Conservation (phyloP, 305 asterid genomes). For the Fraxinus albicans region DNA sequence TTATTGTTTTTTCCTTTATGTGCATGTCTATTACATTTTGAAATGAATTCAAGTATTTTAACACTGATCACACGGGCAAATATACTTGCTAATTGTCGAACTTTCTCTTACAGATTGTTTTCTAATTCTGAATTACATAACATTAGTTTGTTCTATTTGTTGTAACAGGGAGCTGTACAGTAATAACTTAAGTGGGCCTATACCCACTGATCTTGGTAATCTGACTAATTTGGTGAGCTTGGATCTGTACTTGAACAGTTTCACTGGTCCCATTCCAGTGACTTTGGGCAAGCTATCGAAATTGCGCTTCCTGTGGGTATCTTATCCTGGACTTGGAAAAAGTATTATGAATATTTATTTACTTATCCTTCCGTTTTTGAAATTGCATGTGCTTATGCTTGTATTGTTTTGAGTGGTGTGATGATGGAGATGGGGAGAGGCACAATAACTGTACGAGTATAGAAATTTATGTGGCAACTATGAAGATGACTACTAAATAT, state of each 20-base stretch:
- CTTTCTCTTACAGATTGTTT: not conserved
- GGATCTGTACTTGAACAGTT: constrained; percentile 36
- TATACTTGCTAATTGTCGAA: not conserved
- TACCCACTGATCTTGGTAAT: not conserved
- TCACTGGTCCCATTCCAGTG: constrained; percentile 47
- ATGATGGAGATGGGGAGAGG: not conserved
- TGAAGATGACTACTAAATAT: not conserved
- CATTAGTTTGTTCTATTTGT: not conserved
- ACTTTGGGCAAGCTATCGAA: constrained; percentile 19
- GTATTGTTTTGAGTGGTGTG: not conserved
- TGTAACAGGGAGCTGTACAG: not conserved
- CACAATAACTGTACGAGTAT: not conserved
- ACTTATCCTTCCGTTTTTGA: not conserved
- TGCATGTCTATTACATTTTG: not conserved
- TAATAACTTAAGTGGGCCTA: constrained; percentile 2
- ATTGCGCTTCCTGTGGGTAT: constrained; percentile 19
- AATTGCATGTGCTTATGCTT: not conserved
- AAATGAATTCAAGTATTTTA: not conserved
- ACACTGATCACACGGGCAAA: not conserved
- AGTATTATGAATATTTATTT: not conserved
- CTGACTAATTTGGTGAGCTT: constrained; percentile 39
- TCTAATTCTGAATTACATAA: not conserved
- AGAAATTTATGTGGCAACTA: not conserved
- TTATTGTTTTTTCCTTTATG: not conserved
- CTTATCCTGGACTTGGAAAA: not conserved